Evolutionary conservation across 345 rosid species (phyloP), one percentile per base, ranked within the genome.

Genomic region (Sonneratia caseolaris): DNA sequence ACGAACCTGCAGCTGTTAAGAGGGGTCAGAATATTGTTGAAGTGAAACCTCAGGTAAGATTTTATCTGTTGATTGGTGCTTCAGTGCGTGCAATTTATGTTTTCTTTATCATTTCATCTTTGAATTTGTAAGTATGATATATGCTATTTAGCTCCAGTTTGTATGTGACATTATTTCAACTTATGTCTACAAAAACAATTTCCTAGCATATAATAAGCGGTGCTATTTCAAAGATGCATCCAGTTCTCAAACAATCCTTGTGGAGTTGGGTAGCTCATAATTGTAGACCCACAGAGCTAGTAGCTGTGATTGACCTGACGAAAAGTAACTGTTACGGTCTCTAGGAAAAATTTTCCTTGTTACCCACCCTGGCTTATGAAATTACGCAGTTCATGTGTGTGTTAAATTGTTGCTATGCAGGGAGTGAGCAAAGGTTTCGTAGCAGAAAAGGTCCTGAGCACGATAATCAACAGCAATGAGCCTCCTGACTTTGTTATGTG

Each of bases 11-110:
- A 21, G 96, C 86, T 47, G 96, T 88, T 66, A 86, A 82, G 80
- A 87, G 95, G 69, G 98, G 96, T 32, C 96, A 90, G 66, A 90
- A 87, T 73, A 92, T 92, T 43, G 96, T 92, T 35, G 95, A 90
- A 86, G 98, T 90, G 70, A 90, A 90, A 77, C 98, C 98, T 66
- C 96, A 92, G 89, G 98, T 88, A 76, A 48, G 68, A 27, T 18
- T 42, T 42, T 5, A 51, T 10, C 13, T 47, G 13, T 47, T 47
- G 51, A 47, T 2, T 47, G 43, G 5, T 40, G 9, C 43, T 40
- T 27, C 32, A 42, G 45, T 47, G 51, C 51, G 3, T 47, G 51
- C 51, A 47, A 47, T 47, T 4, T 13, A 47, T 13, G 51, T 2
- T 10, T 0, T 8, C 51, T 47, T 47, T 47, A 47, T 47, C 51